A percentile compares a stretch with the other conserved stretches of the same genome.
These are phyloP conservation scores for Globisporangium abappressorium DNA, from an alignment of 352 stramenopile species.

Conservation along the genomic window DNA sequence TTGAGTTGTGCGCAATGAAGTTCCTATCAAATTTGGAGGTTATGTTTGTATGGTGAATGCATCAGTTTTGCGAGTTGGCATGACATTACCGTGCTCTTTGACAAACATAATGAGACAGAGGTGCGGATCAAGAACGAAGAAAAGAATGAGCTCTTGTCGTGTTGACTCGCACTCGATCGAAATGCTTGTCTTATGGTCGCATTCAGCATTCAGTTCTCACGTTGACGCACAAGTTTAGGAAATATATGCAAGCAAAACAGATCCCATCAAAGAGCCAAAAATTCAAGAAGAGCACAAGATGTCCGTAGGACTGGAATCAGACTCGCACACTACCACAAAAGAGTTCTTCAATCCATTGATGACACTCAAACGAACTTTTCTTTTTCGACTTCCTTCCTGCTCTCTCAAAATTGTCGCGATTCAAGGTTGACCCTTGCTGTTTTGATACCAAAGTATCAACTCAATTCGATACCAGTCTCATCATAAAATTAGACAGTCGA, in stretches of 20 bases:
- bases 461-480: neutral
- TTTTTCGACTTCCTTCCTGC: neutral
- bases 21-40: neutral
- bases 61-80: neutral
- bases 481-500: constrained; percentile 26
- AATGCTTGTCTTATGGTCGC: no score
- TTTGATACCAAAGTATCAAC: neutral
- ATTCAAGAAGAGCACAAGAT: no score
- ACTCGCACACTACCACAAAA: neutral
- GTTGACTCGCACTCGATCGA: no score
- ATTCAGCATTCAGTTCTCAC: no score
- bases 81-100: neutral
- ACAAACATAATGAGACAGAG: neutral
- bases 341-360: neutral
- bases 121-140: no score
- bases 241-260: no score
- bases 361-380: neutral
- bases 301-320: no score
- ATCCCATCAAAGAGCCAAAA: no score
- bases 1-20: neutral
- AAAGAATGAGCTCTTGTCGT: no score
- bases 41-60: neutral
- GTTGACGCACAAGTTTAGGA: no score
- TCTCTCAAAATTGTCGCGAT: neutral
- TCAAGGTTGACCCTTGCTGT: neutral